These are phyloP conservation scores for Fusarium torreyae DNA, from an alignment of 2,329 filamentous ascomycete species.

Conservation along the genomic window DNA sequence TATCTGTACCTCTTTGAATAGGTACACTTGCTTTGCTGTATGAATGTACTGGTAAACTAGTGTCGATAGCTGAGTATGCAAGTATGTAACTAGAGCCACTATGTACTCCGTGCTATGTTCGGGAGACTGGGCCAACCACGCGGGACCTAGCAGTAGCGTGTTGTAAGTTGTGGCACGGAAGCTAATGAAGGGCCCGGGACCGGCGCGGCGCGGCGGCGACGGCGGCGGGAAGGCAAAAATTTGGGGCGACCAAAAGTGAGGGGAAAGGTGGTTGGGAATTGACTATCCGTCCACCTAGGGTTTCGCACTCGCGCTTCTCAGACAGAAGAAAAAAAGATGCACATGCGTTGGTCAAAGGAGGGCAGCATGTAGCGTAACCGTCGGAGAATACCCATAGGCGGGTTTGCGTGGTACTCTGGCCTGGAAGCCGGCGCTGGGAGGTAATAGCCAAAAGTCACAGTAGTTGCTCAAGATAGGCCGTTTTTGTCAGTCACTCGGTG, in stretches of 20 bases:
- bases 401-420: constrained; percentile 37
- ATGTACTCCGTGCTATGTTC: constrained; percentile 36
- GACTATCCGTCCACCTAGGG: constrained; percentile 25
- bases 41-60: constrained; percentile 14
- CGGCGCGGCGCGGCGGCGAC: constrained; percentile 47
- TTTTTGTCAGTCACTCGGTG: constrained; percentile 29
- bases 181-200: constrained; percentile 45
- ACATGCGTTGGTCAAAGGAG: constrained; percentile 35
- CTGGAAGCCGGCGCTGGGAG: constrained; percentile 34
- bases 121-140: constrained; percentile 45
- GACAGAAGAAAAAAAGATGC: constrained; percentile 49
- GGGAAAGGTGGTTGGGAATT: constrained; percentile 20
- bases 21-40: constrained; percentile 29
- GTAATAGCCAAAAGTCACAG: constrained; percentile 27
- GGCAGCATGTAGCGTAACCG: constrained; percentile 43
- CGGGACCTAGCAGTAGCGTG: constrained; percentile 47
- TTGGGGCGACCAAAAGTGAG: constrained; percentile 37
- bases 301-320: constrained; percentile 41
- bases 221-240: constrained; percentile 45
- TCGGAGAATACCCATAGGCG: constrained; percentile 38
- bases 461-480: constrained; percentile 13
- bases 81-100: constrained; percentile 34
- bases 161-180: constrained; percentile 45
- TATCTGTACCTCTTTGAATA: constrained; percentile 29
- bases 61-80: constrained; percentile 25